A percentile compares a stretch with the other conserved stretches of the same genome.
Conservation (phyloP, 768 basidiomycete species). For the Tulasnella sp. region DNA sequence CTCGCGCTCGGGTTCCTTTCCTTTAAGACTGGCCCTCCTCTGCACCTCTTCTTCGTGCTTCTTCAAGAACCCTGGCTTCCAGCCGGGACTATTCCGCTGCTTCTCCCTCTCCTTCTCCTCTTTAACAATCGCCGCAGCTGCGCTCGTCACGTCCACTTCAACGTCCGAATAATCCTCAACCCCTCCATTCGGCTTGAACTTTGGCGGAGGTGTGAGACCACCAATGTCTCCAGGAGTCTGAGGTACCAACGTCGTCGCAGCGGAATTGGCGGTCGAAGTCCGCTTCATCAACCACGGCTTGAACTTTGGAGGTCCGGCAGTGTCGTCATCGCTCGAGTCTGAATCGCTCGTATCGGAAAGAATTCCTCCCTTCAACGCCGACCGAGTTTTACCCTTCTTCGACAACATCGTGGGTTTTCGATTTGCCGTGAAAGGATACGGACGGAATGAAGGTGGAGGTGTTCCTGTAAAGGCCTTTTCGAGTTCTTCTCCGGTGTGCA, state of each 20-base stretch:
- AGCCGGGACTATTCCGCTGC: not conserved
- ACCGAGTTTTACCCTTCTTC: conserved; percentile 8
- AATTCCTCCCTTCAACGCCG: not conserved
- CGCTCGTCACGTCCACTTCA: not conserved
- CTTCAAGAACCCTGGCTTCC: conserved; percentile 7
- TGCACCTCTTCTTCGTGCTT: conserved; percentile 11
- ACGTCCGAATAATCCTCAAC: conserved; percentile 9
- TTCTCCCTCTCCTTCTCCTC: not conserved
- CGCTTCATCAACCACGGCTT: conserved; percentile 7
- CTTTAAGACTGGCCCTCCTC: not conserved
- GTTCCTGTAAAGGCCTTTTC: not conserved
- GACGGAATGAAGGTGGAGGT: not conserved
- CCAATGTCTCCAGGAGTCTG: not conserved
- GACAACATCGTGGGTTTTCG: not conserved
- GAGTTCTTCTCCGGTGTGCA: not conserved
- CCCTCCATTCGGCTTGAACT: not conserved
- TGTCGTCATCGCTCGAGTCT: not conserved
- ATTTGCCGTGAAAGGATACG: not conserved
- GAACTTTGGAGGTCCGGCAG: not conserved
- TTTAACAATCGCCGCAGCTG: not conserved
- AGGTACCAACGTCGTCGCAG: not conserved
- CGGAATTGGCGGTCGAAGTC: not conserved
- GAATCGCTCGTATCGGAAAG: conserved; percentile 1
- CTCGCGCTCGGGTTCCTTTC: not conserved
- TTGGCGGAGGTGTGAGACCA: not conserved